Evolutionary conservation across 2,329 filamentous ascomycete species (phyloP).

Genomic region (Microsporum audouinii): DNA sequence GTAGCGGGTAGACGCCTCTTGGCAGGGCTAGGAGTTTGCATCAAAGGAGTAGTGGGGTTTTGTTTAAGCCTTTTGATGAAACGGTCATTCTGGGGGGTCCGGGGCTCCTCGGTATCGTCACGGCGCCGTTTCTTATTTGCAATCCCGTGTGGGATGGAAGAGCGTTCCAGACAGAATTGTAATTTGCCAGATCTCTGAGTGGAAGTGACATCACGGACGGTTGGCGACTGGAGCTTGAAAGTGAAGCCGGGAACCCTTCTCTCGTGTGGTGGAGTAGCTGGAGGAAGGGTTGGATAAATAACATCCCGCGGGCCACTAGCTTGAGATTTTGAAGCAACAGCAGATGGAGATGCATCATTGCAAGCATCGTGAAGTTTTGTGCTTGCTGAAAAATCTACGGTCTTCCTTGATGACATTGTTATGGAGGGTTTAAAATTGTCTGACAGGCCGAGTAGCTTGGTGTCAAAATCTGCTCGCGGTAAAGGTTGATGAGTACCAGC

Average conservation of each 20-base stretch:
- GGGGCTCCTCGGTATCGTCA: constrained; percentile 21
- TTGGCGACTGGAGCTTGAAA: constrained; percentile 20
- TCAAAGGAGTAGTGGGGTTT: constrained; percentile 15
- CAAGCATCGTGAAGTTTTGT: constrained; percentile 41
- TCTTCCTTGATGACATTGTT: constrained; percentile 58
- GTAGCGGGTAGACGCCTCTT: constrained; percentile 18
- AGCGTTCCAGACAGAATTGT: constrained; percentile 24
- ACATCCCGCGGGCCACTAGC: constrained; percentile 18
- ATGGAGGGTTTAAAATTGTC: constrained; percentile 43
- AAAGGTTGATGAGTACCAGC: constrained; percentile 45
- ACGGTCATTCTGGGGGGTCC: constrained; percentile 22
- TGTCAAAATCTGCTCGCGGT: constrained; percentile 7
- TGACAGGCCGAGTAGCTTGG: constrained; percentile 19
- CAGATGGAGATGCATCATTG: constrained; percentile 29
- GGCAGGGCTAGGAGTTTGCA: constrained; percentile 24
- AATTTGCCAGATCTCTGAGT: constrained; percentile 19
- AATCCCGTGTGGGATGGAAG: constrained; percentile 29
- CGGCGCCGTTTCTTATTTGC: constrained; percentile 32
- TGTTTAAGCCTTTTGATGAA: constrained; percentile 27
- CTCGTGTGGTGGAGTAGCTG: constrained; percentile 26
- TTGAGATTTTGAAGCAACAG: constrained; percentile 26
- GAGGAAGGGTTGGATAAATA: constrained; percentile 29
- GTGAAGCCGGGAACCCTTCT: constrained; percentile 10
- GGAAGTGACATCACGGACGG: constrained; percentile 24
- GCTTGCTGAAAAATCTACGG: constrained; percentile 67